phyloP scores from a whole-genome alignment of 768 basidiomycete genomes.

The Peribolospora baueri region DNA sequence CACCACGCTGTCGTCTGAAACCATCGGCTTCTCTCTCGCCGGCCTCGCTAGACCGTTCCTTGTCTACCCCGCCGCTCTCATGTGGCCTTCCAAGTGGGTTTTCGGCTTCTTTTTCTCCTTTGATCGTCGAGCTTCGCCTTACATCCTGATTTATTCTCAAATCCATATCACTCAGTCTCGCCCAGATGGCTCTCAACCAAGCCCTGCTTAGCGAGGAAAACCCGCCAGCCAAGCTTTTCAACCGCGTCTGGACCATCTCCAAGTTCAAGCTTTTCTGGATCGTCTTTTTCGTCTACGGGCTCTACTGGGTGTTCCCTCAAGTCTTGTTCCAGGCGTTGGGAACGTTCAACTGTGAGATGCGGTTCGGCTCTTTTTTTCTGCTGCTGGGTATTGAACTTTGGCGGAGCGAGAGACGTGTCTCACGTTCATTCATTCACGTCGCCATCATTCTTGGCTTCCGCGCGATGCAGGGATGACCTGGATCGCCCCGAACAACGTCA shows the following conservation, averaged over 20 bases:
- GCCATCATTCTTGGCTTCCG: not conserved
- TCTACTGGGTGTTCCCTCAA: slow-evolving; percentile 12
- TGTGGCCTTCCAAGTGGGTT: slow-evolving; percentile 15
- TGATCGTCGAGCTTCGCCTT: too few relatives aligned
- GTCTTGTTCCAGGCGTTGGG: slow-evolving; percentile 16
- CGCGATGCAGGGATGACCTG: slow-evolving; percentile 15
- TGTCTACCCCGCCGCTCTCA: slow-evolving; percentile 11
- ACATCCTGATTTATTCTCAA: too few relatives aligned
- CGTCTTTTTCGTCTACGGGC: slow-evolving; percentile 8
- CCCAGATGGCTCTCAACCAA: slow-evolving; percentile 15
- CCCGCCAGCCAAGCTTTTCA: not conserved
- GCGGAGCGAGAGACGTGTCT: slow-evolving; percentile 6
- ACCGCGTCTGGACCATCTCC: not conserved
- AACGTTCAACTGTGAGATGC: too few relatives aligned
- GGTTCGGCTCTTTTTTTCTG: not conserved
- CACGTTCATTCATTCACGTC: not conserved
- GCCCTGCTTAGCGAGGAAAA: not conserved
- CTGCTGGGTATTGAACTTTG: slow-evolving; percentile 6
- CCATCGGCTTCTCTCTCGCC: not conserved
- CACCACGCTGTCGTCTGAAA: too few relatives aligned
- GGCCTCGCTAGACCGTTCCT: slow-evolving; percentile 8
- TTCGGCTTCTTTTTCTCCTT: too few relatives aligned
- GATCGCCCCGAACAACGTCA: slow-evolving; percentile 23
- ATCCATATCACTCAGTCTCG: slow-evolving; percentile 1
- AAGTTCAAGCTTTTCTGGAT: slow-evolving; percentile 7